phyloP scores from a whole-genome alignment of 352 stramenopile genomes.

The Aphanomyces astaci region DNA sequence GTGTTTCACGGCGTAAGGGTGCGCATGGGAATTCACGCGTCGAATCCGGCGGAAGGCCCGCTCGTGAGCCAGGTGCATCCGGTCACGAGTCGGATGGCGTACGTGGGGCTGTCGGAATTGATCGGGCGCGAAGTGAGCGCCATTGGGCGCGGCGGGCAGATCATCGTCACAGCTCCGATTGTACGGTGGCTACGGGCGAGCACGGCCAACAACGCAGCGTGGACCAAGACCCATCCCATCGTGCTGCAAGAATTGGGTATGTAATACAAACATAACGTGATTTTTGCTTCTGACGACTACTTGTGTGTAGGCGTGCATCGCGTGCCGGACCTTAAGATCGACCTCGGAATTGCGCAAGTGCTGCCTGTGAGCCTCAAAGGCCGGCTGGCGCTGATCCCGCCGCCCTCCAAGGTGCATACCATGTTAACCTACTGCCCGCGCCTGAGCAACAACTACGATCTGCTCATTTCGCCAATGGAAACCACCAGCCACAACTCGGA shows the following conservation, averaged over 20 bases:
- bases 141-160: constrained; percentile 55
- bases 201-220: not conserved
- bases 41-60: constrained; percentile 34
- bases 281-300: not conserved
- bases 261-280: not conserved
- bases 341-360: constrained; percentile 18
- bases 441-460: constrained; percentile 14
- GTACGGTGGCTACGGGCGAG: constrained; percentile 34
- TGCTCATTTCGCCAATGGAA: constrained; percentile 12
- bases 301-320: constrained; percentile 8
- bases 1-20: constrained; percentile 61
- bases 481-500: not conserved
- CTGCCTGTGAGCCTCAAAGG: not conserved
- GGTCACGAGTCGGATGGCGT: constrained; percentile 56
- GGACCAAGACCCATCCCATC: not conserved
- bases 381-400: not conserved
- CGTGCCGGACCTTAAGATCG: constrained; percentile 20
- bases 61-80: constrained; percentile 51
- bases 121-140: constrained; percentile 58
- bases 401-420: not conserved
- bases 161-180: constrained; percentile 56
- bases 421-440: not conserved
- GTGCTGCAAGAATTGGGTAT: constrained; percentile 18
- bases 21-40: constrained; percentile 72
- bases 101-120: constrained; percentile 56